phyloP scores from a whole-genome alignment of 768 basidiomycete genomes.

The Hortiboletus flavorubellus region DNA sequence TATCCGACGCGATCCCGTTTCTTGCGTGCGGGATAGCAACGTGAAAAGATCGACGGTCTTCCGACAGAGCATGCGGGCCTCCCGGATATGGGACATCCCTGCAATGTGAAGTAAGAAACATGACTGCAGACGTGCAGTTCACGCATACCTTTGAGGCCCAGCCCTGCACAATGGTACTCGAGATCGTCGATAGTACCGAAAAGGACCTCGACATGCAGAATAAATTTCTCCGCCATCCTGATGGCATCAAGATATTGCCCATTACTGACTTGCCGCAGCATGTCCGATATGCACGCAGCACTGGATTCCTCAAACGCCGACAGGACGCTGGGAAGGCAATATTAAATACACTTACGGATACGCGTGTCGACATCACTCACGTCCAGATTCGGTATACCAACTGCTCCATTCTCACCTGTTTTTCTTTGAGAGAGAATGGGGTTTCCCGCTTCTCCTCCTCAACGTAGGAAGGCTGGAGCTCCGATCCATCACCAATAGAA shows the following conservation, averaged over 20 bases:
- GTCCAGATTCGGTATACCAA: conserved; percentile 99
- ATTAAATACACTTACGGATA: conserved; percentile 7
- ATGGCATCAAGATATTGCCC: conserved; percentile 96
- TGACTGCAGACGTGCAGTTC: not conserved
- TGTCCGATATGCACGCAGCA: conserved; percentile 98
- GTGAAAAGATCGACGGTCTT: conserved; percentile 99
- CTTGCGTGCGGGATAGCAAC: conserved; percentile 91
- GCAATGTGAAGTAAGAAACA: conserved; percentile 14
- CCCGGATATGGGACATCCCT: conserved; percentile 98
- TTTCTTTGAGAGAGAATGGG: conserved; percentile 75
- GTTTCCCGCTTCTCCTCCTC: conserved; percentile 84
- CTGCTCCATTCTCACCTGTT: conserved; percentile 92
- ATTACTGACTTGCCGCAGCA: conserved; percentile 96
- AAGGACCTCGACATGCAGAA: conserved; percentile 95
- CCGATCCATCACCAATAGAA: conserved; percentile 50
- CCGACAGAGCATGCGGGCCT: conserved; percentile 97
- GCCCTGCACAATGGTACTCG: conserved; percentile 77
- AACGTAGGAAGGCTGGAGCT: conserved; percentile 51
- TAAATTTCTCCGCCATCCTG: conserved; percentile 97
- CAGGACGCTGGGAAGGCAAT: conserved; percentile 57
- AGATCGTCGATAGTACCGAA: conserved; percentile 97
- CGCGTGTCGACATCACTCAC: conserved; percentile 42
- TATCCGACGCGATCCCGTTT: conserved; percentile 85
- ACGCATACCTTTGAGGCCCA: conserved; percentile 78
- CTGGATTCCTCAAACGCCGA: conserved; percentile 99